These are phyloP conservation scores for Metarhizium album DNA, from an alignment of 2,329 filamentous ascomycete genomes.

Conservation along the genomic window DNA sequence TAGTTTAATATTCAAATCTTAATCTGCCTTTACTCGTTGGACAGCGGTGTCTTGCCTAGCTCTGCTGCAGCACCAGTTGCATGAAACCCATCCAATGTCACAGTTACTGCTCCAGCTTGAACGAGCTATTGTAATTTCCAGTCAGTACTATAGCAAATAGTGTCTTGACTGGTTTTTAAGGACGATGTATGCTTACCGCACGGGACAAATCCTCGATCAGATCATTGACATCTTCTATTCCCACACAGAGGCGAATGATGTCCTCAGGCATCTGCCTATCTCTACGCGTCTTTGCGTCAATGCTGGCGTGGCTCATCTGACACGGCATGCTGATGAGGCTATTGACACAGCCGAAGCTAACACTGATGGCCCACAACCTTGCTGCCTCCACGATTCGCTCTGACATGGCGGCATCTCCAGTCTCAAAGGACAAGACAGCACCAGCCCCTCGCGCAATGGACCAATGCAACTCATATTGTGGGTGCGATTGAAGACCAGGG, in stretches of 20 bases:
- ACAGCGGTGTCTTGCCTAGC: slow-evolving; percentile 20
- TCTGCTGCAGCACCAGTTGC: slow-evolving; percentile 35
- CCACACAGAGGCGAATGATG: slow-evolving; percentile 88
- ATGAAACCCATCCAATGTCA: slow-evolving; percentile 73
- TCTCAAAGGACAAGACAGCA: slow-evolving; percentile 92
- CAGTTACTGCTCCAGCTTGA: slow-evolving; percentile 83
- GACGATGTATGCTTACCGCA: slow-evolving; percentile 60
- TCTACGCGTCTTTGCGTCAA: slow-evolving; percentile 84
- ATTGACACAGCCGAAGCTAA: slow-evolving; percentile 97
- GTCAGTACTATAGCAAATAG: background rate
- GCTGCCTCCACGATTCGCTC: slow-evolving; percentile 92
- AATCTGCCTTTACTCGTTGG: slow-evolving; percentile 6
- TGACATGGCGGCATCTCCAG: slow-evolving; percentile 70
- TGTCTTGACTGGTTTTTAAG: background rate
- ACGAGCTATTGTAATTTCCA: slow-evolving; percentile 50
- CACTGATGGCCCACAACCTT: slow-evolving; percentile 85
- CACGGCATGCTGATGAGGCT: slow-evolving; percentile 98
- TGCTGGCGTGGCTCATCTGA: slow-evolving; percentile 98
- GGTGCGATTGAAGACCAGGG: slow-evolving; percentile 86
- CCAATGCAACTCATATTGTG: slow-evolving; percentile 93
- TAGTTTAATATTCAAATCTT: slow-evolving; percentile 2
- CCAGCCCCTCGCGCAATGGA: slow-evolving; percentile 90
- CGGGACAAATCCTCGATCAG: slow-evolving; percentile 85
- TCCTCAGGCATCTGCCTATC: slow-evolving; percentile 94
- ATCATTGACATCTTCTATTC: slow-evolving; percentile 88